Conservation (phyloP, 495 filamentous ascomycete species). For the Astrothelium subdiscretum region DNA sequence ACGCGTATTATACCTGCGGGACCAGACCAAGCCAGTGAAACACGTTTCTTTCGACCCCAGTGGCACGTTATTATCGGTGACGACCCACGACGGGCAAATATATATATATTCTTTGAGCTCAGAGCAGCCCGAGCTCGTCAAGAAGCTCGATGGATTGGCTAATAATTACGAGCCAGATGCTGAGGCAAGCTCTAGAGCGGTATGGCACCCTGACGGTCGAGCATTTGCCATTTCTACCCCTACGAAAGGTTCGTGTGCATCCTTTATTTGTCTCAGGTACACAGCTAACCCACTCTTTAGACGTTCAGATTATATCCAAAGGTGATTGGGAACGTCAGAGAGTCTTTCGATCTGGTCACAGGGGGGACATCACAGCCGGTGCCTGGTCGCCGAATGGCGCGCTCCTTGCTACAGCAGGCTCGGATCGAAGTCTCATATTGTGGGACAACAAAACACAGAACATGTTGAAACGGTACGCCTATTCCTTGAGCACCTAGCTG, state of each 20-base stretch:
- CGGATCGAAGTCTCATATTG: slow-evolving; percentile 70
- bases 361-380: slow-evolving; percentile 72
- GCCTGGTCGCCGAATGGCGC: slow-evolving; percentile 93
- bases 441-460: slow-evolving; percentile 87
- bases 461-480: slow-evolving; percentile 41
- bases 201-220: slow-evolving; percentile 91
- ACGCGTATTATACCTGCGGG: slow-evolving; percentile 59
- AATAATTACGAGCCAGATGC: slow-evolving; percentile 63
- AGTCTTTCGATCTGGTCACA: slow-evolving; percentile 64
- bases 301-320: slow-evolving; percentile 75
- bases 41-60: slow-evolving; percentile 81
- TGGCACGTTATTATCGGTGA: slow-evolving; percentile 63
- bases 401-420: slow-evolving; percentile 67
- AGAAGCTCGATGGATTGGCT: slow-evolving; percentile 78
- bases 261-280: neutral
- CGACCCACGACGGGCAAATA: slow-evolving; percentile 74
- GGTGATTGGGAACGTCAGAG: slow-evolving; percentile 81
- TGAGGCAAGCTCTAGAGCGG: slow-evolving; percentile 61
- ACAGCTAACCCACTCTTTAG: slow-evolving; percentile 22
- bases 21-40: slow-evolving; percentile 75
- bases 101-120: slow-evolving; percentile 79
- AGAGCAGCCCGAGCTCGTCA: slow-evolving; percentile 68
- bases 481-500: neutral
- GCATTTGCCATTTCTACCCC: slow-evolving; percentile 79
- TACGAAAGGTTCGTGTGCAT: slow-evolving; percentile 37